Base-by-base conservation (phyloP, 495 filamentous ascomycete genomes). In the Penicillium cinerascens region DNA sequence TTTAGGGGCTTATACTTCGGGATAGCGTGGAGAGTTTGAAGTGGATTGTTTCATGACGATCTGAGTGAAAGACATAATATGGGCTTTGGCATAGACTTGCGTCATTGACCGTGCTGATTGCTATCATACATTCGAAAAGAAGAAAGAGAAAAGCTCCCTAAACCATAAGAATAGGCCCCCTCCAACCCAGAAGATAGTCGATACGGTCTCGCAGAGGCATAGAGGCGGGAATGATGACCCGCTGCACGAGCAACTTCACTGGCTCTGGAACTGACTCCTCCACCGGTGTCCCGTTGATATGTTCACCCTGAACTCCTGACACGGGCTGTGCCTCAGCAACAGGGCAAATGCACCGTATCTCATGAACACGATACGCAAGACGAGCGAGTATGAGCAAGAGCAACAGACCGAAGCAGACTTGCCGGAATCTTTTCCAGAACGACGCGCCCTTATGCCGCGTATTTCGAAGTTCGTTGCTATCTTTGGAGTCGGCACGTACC, bases 181-280 rank as follows among this genome's bases (percentile, higher is more conserved):
- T 57, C 72, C 72, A 75, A 38, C 72, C 72, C 26, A 73, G 60
- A 49, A 65, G 44, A 37, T 71, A 70, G 43, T 75, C 72, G 16
- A 75, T 38, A 7, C 38, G 59, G 42, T 74, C 70, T 35, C 70
- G 58, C 33, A 66, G 25, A 25, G 40, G 23, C 16, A 18, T 37
- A 17, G 18, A 10, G 8, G 33, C 25, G 16, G 42, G 18, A 22
- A 35, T 11, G n/a, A 18, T 4, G 16, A 26, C 39, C 33, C 18
- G 22, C 6, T 23, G 22, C 22, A 23, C 29, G 9, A 33, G 29
- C 29, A 33, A 33, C 29, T 10, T 4, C 29, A 11, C 10, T 9
- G 26, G 26, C 26, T 10, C 4, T 29, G 29, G 29, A 8, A 13
- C 29, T 33, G 29, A 10, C 29, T 33, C 29, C 29, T 33, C 9